phyloP scores from a whole-genome alignment of 2,329 filamentous ascomycete species.

The Plectosphaerella plurivora region DNA sequence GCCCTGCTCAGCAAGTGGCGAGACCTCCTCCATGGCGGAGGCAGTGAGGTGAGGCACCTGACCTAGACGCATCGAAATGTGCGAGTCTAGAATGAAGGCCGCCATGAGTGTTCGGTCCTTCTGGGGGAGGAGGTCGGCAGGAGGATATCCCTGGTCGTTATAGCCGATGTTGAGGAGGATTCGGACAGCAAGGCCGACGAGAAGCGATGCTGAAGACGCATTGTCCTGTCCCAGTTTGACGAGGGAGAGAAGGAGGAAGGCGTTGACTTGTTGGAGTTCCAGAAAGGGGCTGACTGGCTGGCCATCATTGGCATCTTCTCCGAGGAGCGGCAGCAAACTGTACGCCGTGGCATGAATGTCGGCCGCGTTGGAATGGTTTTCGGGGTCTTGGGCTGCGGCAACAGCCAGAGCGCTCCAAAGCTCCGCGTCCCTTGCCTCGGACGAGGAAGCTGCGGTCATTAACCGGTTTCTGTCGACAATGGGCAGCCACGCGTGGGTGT shows the following conservation, averaged over 20 bases:
- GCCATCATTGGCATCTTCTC: slow-evolving; percentile 19
- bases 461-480: slow-evolving; percentile 65
- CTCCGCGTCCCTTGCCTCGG: slow-evolving; percentile 44
- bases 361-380: slow-evolving; percentile 19
- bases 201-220: slow-evolving; percentile 56
- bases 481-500: slow-evolving; percentile 73
- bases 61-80: slow-evolving; percentile 48
- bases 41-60: slow-evolving; percentile 44
- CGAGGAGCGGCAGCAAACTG: slow-evolving; percentile 41
- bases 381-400: slow-evolving; percentile 48
- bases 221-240: slow-evolving; percentile 57
- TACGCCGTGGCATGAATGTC: slow-evolving; percentile 48
- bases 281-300: neutral
- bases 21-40: slow-evolving; percentile 38
- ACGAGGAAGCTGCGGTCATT: slow-evolving; percentile 19
- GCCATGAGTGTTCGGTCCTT: slow-evolving; percentile 32
- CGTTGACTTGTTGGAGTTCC: slow-evolving; percentile 41
- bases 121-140: neutral
- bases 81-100: slow-evolving; percentile 59
- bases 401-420: slow-evolving; percentile 58
- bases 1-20: slow-evolving; percentile 57
- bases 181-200: slow-evolving; percentile 59
- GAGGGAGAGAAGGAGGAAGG: slow-evolving; percentile 55
- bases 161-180: slow-evolving; percentile 1
- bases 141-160: neutral